These are phyloP conservation scores for Picochlorum sp. DNA, from an alignment of 139 green algal species.

Conservation along the genomic window DNA sequence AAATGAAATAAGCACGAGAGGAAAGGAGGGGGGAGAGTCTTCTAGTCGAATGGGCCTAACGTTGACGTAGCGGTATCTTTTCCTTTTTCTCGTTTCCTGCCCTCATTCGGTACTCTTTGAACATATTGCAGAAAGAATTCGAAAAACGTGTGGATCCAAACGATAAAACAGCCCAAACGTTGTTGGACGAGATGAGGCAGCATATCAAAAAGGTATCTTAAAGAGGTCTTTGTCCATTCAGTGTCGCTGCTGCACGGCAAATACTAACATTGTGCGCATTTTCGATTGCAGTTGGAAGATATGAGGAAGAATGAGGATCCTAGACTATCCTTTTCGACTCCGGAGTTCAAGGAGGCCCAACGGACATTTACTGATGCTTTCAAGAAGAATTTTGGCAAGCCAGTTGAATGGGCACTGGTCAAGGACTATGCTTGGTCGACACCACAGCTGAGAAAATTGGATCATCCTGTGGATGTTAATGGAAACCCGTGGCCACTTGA, in stretches of 20 bases:
- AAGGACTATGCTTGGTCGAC: slow-evolving; percentile 75
- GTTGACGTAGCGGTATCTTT: too few species aligned
- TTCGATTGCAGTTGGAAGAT: slow-evolving; percentile 65
- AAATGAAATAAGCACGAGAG: too few species aligned
- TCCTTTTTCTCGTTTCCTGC: too few species aligned
- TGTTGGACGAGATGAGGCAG: slow-evolving; percentile 77
- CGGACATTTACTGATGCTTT: slow-evolving; percentile 80
- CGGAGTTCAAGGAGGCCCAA: slow-evolving; percentile 90
- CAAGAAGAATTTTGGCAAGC: slow-evolving; percentile 90
- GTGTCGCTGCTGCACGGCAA: background rate
- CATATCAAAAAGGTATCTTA: slow-evolving; percentile 73
- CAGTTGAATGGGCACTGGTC: slow-evolving; percentile 83
- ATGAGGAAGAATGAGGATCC: slow-evolving; percentile 78
- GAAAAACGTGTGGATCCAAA: slow-evolving; percentile 51
- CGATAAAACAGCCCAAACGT: slow-evolving; percentile 54
- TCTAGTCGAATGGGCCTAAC: too few species aligned
- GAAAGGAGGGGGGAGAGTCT: background rate
- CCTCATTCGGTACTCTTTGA: background rate
- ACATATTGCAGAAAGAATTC: slow-evolving; percentile 9
- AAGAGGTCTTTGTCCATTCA: background rate
- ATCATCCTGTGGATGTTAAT: slow-evolving; percentile 58
- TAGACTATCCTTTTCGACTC: slow-evolving; percentile 82
- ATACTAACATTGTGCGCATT: background rate
- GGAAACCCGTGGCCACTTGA: slow-evolving; percentile 72
- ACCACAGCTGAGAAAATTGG: slow-evolving; percentile 63